A percentile compares a stretch with the other conserved stretches of the same genome.
Conservation (phyloP, 1,284 basidiomycete species). For the Ustilago crameri region DNA sequence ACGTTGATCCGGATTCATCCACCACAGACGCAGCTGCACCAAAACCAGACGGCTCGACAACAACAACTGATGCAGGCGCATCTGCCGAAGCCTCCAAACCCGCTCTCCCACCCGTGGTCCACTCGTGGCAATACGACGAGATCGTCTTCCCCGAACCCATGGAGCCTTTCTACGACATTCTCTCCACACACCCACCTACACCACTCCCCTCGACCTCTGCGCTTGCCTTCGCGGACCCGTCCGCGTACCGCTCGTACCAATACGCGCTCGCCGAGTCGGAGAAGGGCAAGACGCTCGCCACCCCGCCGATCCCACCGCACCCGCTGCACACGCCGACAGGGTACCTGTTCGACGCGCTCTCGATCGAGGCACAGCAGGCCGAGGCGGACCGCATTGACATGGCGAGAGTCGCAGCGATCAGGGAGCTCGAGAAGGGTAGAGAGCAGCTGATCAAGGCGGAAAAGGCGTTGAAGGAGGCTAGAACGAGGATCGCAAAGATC, state of each 20-base stretch:
- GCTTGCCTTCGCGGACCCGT: conserved; percentile 57
- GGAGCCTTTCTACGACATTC: conserved; percentile 83
- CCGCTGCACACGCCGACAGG: conserved; percentile 63
- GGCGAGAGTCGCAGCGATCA: conserved; percentile 76
- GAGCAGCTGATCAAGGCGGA: conserved; percentile 65
- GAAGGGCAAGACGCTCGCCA: not conserved
- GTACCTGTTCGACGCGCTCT: conserved; percentile 73
- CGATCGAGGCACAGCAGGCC: conserved; percentile 81
- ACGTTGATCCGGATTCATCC: conserved; percentile 23
- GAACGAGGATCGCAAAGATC: conserved; percentile 20
- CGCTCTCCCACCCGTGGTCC: conserved; percentile 69
- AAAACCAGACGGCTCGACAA: not conserved
- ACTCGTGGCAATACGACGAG: conserved; percentile 99
- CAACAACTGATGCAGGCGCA: conserved; percentile 1
- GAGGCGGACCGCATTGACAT: conserved; percentile 83
- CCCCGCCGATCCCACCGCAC: conserved; percentile 46
- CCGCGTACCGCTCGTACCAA: conserved; percentile 50
- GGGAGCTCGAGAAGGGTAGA: conserved; percentile 66
- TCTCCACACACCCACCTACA: conserved; percentile 84
- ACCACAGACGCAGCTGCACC: conserved; percentile 6
- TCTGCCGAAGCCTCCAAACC: conserved; percentile 19
- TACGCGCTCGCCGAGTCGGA: conserved; percentile 19
- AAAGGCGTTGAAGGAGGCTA: conserved; percentile 57
- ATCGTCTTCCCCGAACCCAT: conserved; percentile 96
- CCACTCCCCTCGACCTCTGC: conserved; percentile 69